These are phyloP conservation scores for Ploettnerulaceae sp. DNA, from an alignment of 2,329 filamentous ascomycete genomes.

Conservation along the genomic window DNA sequence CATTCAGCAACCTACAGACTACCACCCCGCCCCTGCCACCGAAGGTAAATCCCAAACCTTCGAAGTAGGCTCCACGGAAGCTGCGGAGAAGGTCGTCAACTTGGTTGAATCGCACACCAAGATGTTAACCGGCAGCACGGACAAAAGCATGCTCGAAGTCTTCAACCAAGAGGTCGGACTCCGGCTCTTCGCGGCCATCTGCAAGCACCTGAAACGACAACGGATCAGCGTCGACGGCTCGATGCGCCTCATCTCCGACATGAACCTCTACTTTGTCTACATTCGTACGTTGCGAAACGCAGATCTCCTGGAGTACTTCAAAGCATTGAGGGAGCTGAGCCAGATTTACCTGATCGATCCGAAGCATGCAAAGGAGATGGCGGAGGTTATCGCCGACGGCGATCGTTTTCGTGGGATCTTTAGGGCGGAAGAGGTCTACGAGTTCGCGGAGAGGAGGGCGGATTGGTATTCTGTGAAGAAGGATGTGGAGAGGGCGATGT, in stretches of 20 bases:
- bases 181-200: slow-evolving; percentile 83
- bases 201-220: slow-evolving; percentile 97
- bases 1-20: slow-evolving; percentile 80
- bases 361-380: slow-evolving; percentile 86
- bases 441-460: slow-evolving; percentile 88
- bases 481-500: slow-evolving; percentile 94
- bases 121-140: slow-evolving; percentile 91
- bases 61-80: slow-evolving; percentile 70
- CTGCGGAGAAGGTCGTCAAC: slow-evolving; percentile 75
- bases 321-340: slow-evolving; percentile 81
- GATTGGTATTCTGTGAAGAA: slow-evolving; percentile 92
- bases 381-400: slow-evolving; percentile 86
- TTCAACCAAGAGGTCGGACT: slow-evolving; percentile 98
- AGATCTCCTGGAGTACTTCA: slow-evolving; percentile 84
- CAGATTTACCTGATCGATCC: slow-evolving; percentile 94
- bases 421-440: slow-evolving; percentile 92
- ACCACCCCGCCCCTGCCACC: slow-evolving; percentile 62
- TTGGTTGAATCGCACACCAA: slow-evolving; percentile 83
- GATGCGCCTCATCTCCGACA: slow-evolving; percentile 90
- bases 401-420: slow-evolving; percentile 91
- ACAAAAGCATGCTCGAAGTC: slow-evolving; percentile 96
- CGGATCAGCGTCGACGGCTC: slow-evolving; percentile 85
- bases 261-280: slow-evolving; percentile 89
- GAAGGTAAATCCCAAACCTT: slow-evolving; percentile 32
- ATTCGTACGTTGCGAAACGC: slow-evolving; percentile 76